These are phyloP conservation scores for Megacollybia marginata DNA, from an alignment of 768 basidiomycete genomes.

Conservation along the genomic window DNA sequence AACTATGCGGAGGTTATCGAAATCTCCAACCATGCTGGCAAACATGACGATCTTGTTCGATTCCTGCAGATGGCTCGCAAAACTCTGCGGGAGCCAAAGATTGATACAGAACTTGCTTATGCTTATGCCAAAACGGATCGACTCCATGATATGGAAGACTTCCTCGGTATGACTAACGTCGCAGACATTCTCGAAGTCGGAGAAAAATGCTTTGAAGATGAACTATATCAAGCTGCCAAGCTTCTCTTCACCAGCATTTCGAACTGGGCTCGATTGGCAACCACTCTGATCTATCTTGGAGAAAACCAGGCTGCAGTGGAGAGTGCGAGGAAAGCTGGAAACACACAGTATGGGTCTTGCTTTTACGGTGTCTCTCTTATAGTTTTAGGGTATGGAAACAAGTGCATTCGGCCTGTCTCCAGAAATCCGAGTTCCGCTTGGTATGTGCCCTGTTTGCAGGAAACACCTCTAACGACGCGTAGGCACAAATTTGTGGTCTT, in stretches of 20 bases:
- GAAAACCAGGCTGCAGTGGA: conserved; percentile 99
- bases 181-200: conserved; percentile 95
- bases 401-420: conserved; percentile 96
- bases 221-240: conserved; percentile 95
- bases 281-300: conserved; percentile 95
- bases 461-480: conserved; percentile 3
- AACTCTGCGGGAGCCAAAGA: conserved; percentile 91
- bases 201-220: conserved; percentile 99
- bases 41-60: conserved; percentile 89
- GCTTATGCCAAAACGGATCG: conserved; percentile 98
- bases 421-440: conserved; percentile 94
- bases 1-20: conserved; percentile 96
- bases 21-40: conserved; percentile 87
- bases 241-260: conserved; percentile 94
- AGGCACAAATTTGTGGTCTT: conserved; percentile 98
- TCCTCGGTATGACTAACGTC: conserved; percentile 96
- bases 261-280: conserved; percentile 97
- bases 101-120: conserved; percentile 96
- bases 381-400: conserved; percentile 93
- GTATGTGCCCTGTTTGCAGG: conserved; percentile 25
- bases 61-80: conserved; percentile 99
- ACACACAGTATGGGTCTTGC: conserved; percentile 72
- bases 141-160: conserved; percentile 99
- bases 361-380: not conserved
- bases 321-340: conserved; percentile 98